phyloP scores from a whole-genome alignment of 2,329 filamentous ascomycete species.

The Aspergillus fijiensis region DNA sequence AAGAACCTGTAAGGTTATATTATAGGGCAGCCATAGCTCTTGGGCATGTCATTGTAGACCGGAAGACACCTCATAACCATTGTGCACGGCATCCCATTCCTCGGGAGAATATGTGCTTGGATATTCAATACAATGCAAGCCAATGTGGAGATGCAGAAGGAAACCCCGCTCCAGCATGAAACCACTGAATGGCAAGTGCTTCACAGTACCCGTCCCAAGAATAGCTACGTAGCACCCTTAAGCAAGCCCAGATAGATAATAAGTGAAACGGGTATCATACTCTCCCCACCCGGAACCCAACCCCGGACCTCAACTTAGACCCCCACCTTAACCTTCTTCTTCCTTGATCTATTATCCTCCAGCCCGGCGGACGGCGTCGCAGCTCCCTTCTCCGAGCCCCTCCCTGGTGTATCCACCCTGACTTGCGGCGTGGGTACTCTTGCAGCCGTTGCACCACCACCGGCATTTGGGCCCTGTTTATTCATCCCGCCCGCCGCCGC shows the following conservation, averaged over 20 bases:
- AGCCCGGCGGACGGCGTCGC: constrained; percentile 31
- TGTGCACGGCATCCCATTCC: too few relatives aligned
- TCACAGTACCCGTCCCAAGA: too few relatives aligned
- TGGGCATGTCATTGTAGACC: not conserved
- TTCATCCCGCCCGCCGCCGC: constrained; percentile 7
- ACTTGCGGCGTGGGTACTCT: constrained; percentile 34
- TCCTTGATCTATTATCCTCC: constrained; percentile 37
- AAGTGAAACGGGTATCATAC: not conserved
- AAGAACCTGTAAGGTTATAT: constrained; percentile 17
- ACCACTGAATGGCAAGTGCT: not conserved
- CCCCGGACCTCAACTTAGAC: constrained; percentile 17
- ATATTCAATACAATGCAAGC: not conserved
- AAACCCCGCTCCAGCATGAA: not conserved
- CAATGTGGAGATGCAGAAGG: not conserved
- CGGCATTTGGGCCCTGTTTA: constrained; percentile 21
- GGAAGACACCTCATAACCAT: too few relatives aligned
- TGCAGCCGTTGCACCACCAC: constrained; percentile 6
- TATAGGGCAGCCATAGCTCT: not conserved
- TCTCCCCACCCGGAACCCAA: not conserved
- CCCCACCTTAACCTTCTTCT: constrained; percentile 36
- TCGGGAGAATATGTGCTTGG: not conserved
- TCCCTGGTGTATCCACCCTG: constrained; percentile 34
- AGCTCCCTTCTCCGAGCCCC: constrained; percentile 31
- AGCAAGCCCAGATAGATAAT: too few relatives aligned
- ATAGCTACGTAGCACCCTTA: too few relatives aligned